Percentiles rank a stretch among this genome's conserved stretches.
These are phyloP conservation scores for Pichia sp. DNA, from an alignment of 1,139 yeast species.

Conservation along the genomic window DNA sequence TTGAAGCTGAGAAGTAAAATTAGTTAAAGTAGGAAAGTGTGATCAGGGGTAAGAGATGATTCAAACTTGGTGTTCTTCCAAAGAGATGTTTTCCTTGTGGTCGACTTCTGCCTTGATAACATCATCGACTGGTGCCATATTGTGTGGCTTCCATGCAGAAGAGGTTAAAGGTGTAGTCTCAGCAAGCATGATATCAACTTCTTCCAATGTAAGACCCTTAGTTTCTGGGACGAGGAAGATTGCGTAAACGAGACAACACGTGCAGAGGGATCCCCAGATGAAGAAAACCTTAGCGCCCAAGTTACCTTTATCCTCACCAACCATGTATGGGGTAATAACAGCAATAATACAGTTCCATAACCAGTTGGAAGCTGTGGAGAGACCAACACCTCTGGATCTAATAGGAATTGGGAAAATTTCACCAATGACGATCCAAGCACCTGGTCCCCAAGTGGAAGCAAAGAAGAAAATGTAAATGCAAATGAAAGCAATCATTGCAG, in stretches of 20 bases:
- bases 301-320: constrained; percentile 54
- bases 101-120: constrained; percentile 3
- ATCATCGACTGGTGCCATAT: constrained; percentile 1
- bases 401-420: constrained; percentile 54
- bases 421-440: constrained; percentile 49
- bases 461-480: constrained; percentile 50
- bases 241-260: constrained; percentile 34
- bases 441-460: constrained; percentile 43
- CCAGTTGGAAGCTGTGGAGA: constrained; percentile 34
- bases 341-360: constrained; percentile 31
- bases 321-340: constrained; percentile 34
- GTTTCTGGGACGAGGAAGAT: constrained; percentile 47
- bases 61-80: neutral
- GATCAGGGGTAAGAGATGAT: neutral
- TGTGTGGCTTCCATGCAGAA: constrained; percentile 26
- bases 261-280: constrained; percentile 54
- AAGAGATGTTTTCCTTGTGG: constrained; percentile 7
- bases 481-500: constrained; percentile 40
- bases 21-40: neutral
- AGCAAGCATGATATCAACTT: constrained; percentile 38
- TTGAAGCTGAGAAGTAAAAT: neutral
- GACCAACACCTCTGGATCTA: constrained; percentile 39
- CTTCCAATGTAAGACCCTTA: constrained; percentile 50
- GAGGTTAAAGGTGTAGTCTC: constrained; percentile 28
- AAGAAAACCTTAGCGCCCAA: constrained; percentile 65